Percentiles rank a stretch among this genome's conserved stretches.
Evolutionary conservation across 805 yeast species (phyloP).

Genomic region (Metschnikowia colocasiae): DNA sequence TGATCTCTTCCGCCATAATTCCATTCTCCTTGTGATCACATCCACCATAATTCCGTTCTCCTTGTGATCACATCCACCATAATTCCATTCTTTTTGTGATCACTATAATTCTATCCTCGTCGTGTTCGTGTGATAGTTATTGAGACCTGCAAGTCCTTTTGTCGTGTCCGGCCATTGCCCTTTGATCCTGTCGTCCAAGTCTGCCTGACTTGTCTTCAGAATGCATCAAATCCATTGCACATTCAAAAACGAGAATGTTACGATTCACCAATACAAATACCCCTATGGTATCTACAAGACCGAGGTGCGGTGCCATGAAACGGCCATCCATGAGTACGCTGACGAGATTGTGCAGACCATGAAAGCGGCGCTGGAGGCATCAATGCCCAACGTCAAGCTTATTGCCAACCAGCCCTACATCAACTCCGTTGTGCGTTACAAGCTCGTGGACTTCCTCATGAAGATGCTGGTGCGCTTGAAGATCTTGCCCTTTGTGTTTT

Average conservation of each 20-base stretch:
- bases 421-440: slow-evolving; percentile 65
- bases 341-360: slow-evolving; percentile 44
- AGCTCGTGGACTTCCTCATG: slow-evolving; percentile 73
- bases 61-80: too few species aligned
- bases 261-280: slow-evolving; percentile 42
- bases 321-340: slow-evolving; percentile 48
- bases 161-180: background rate
- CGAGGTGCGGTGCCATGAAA: slow-evolving; percentile 48
- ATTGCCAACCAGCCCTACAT: slow-evolving; percentile 88
- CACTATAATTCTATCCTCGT: too few species aligned
- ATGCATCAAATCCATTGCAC: slow-evolving; percentile 8
- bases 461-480: slow-evolving; percentile 65
- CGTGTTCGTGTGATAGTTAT: too few species aligned
- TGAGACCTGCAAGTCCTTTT: too few species aligned
- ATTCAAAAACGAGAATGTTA: slow-evolving; percentile 11
- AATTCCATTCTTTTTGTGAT: too few species aligned
- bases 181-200: too few species aligned
- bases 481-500: slow-evolving; percentile 63
- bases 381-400: slow-evolving; percentile 50
- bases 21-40: too few species aligned
- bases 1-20: too few species aligned
- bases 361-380: slow-evolving; percentile 29
- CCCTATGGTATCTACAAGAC: slow-evolving; percentile 47
- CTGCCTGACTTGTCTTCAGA: background rate
- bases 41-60: too few species aligned